phyloP scores from a whole-genome alignment of 1,284 basidiomycete species.

The Hemileia vastatrix region DNA sequence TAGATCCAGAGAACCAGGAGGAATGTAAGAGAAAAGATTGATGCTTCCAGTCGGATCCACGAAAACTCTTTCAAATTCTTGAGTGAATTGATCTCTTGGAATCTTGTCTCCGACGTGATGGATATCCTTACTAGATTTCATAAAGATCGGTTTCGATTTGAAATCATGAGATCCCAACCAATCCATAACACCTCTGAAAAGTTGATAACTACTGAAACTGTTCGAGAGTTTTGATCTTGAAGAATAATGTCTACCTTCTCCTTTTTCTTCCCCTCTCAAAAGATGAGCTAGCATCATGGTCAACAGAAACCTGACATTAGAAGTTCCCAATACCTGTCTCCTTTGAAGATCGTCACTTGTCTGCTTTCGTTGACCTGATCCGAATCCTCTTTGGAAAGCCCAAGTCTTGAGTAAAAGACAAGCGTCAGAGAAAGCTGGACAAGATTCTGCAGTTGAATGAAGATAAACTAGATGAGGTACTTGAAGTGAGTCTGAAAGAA shows the following conservation, averaged over 20 bases:
- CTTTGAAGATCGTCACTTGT: conserved; percentile 57
- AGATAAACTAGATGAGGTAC: conserved; percentile 60
- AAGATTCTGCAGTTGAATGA: conserved; percentile 56
- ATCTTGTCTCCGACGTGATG: conserved; percentile 37
- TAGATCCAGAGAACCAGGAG: conserved; percentile 46
- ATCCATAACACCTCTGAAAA: conserved; percentile 70
- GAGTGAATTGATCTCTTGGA: conserved; percentile 41
- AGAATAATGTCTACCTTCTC: conserved; percentile 49
- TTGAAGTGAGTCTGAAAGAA: conserved; percentile 60
- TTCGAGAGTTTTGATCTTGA: conserved; percentile 51
- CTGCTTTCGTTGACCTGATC: conserved; percentile 45
- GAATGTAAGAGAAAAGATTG: conserved; percentile 68
- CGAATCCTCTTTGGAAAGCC: conserved; percentile 77
- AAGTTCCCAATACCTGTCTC: conserved; percentile 32
- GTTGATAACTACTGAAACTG: conserved; percentile 73
- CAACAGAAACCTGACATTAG: conserved; percentile 58
- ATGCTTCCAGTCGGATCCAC: conserved; percentile 69
- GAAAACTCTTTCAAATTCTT: conserved; percentile 50
- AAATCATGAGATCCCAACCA: conserved; percentile 64
- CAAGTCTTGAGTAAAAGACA: conserved; percentile 76
- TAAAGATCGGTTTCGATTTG: conserved; percentile 55
- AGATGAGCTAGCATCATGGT: conserved; percentile 43
- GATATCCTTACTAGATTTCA: conserved; percentile 46
- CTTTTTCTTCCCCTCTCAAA: conserved; percentile 45
- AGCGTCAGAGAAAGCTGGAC: conserved; percentile 63